A percentile compares a stretch with the other conserved stretches of the same genome.
phyloP scores from a whole-genome alignment of 1,284 basidiomycete genomes.

The Microbotryomycetes sp. region DNA sequence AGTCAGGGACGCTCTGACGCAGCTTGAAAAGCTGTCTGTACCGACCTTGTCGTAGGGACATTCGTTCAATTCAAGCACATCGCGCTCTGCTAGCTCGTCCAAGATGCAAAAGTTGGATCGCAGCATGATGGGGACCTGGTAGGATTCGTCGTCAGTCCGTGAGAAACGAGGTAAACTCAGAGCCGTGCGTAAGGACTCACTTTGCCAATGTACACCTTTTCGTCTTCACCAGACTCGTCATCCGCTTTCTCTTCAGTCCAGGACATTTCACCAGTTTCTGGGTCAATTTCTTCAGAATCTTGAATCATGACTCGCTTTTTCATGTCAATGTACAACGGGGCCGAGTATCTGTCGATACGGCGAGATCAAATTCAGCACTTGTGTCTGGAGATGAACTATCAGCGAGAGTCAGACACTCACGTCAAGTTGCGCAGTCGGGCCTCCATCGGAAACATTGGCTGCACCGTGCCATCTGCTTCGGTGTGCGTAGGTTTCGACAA shows the following conservation, averaged over 20 bases:
- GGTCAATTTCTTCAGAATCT: slow-evolving; percentile 64
- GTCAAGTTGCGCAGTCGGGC: slow-evolving; percentile 89
- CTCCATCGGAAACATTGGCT: slow-evolving; percentile 95
- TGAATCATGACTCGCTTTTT: slow-evolving; percentile 70
- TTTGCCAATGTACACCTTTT: slow-evolving; percentile 95
- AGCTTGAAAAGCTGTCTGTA: slow-evolving; percentile 4
- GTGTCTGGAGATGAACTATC: slow-evolving; percentile 23
- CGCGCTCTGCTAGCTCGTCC: slow-evolving; percentile 66
- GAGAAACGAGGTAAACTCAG: slow-evolving; percentile 3
- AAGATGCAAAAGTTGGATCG: slow-evolving; percentile 93
- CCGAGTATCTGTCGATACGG: slow-evolving; percentile 74
- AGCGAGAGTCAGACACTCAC: slow-evolving; percentile 28
- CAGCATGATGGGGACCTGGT: slow-evolving; percentile 93
- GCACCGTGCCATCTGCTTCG: slow-evolving; percentile 89
- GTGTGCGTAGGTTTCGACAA: slow-evolving; percentile 89
- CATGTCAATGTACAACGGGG: slow-evolving; percentile 95
- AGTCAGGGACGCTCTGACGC: not conserved
- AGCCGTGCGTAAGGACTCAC: slow-evolving; percentile 47
- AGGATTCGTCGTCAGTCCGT: slow-evolving; percentile 15
- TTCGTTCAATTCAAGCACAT: slow-evolving; percentile 86
- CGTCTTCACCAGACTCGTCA: slow-evolving; percentile 58
- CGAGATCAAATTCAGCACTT: too few relatives aligned
- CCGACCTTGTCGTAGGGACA: slow-evolving; percentile 80
- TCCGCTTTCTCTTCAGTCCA: slow-evolving; percentile 67
- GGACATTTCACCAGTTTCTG: slow-evolving; percentile 62